Percentiles rank a stretch among this genome's conserved stretches.
These are phyloP conservation scores for Plasmodium falciparum DNA, from an alignment of 169 alveolate genomes.

Conservation along the genomic window DNA sequence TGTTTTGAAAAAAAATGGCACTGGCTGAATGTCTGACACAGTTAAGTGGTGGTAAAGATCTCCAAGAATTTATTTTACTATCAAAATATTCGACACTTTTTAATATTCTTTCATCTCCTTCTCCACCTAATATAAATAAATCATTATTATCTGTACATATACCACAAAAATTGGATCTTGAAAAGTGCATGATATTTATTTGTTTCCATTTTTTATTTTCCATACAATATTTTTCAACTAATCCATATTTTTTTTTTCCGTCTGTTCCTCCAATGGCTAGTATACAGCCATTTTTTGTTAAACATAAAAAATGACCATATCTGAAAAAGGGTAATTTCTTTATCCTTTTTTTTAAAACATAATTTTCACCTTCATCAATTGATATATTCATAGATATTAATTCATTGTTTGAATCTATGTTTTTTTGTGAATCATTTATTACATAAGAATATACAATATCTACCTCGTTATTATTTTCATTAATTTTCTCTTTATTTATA, in stretches of 20 bases:
- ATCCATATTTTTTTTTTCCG: constrained; percentile 53
- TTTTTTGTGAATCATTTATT: constrained; percentile 40
- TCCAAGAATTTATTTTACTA: constrained; percentile 69
- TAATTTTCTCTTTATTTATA: constrained; percentile 9
- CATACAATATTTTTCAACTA: constrained; percentile 55
- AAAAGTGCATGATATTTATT: constrained; percentile 71
- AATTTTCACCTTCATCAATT: constrained; percentile 31
- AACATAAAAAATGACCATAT: constrained; percentile 71
- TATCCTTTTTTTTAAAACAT: constrained; percentile 35
- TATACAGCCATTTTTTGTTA: constrained; percentile 64
- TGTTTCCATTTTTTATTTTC: constrained; percentile 72
- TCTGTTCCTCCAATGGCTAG: constrained; percentile 73
- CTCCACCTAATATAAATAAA: constrained; percentile 73
- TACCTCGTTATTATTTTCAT: constrained; percentile 12
- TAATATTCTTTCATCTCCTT: constrained; percentile 64
- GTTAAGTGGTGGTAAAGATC: constrained; percentile 70
- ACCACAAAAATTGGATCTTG: constrained; percentile 76
- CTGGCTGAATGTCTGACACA: constrained; percentile 75
- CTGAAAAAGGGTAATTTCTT: constrained; percentile 66
- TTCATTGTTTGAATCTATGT: constrained; percentile 47
- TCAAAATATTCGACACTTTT: constrained; percentile 75
- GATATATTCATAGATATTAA: constrained; percentile 40
- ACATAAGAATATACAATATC: constrained; percentile 58
- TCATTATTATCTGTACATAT: constrained; percentile 69
- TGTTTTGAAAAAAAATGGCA: constrained; percentile 46